These are phyloP conservation scores for Tolypocladium tropicale DNA, from an alignment of 2,329 filamentous ascomycete species.

Conservation along the genomic window DNA sequence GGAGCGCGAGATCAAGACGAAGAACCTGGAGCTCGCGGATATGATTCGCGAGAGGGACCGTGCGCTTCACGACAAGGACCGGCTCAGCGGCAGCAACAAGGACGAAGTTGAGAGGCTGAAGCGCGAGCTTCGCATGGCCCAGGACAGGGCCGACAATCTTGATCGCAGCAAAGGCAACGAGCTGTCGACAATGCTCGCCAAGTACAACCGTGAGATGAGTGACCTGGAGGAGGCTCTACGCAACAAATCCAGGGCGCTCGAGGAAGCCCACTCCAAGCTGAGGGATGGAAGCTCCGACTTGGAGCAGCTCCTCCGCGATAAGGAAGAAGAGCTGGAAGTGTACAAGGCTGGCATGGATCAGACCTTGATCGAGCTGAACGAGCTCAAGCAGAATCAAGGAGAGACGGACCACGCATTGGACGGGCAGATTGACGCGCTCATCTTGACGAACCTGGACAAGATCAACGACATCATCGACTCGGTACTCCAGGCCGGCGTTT, in stretches of 20 bases:
- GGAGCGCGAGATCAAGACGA: constrained; percentile 96
- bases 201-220: constrained; percentile 95
- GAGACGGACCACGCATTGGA: constrained; percentile 75
- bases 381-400: constrained; percentile 66
- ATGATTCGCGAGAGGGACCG: constrained; percentile 97
- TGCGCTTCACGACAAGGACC: constrained; percentile 86
- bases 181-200: constrained; percentile 84
- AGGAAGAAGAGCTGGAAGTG: constrained; percentile 95
- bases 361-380: constrained; percentile 83
- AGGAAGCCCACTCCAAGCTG: constrained; percentile 70
- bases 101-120: constrained; percentile 93
- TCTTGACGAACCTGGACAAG: constrained; percentile 79
- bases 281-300: constrained; percentile 77
- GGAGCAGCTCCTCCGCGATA: constrained; percentile 76
- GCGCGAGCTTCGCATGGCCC: constrained; percentile 83
- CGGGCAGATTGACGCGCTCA: constrained; percentile 80
- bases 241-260: constrained; percentile 78
- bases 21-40: constrained; percentile 95
- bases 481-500: constrained; percentile 83
- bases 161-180: constrained; percentile 92
- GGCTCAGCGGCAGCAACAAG: constrained; percentile 73
- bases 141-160: constrained; percentile 83
- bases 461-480: constrained; percentile 98
- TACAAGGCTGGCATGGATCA: constrained; percentile 98
- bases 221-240: constrained; percentile 88